These are phyloP conservation scores for Evansstolkia leycettana DNA, from an alignment of 495 filamentous ascomycete genomes.

Conservation along the genomic window DNA sequence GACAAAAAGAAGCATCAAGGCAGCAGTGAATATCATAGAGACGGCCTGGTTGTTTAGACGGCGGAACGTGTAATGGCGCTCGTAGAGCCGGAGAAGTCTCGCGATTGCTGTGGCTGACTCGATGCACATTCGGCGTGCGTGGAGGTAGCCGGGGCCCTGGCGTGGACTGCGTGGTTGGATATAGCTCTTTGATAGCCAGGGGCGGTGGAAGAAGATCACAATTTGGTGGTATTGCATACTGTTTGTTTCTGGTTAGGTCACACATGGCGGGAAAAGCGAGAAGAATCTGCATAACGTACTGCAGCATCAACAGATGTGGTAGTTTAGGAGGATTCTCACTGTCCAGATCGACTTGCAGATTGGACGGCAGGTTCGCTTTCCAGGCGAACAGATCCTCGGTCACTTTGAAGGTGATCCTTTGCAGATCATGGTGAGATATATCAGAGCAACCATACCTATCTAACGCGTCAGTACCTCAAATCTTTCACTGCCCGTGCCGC, in stretches of 20 bases:
- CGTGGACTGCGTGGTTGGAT: constrained; percentile 33
- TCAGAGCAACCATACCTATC: constrained; percentile 31
- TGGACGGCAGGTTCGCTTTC: constrained; percentile 33
- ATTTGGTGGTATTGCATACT: constrained; percentile 44
- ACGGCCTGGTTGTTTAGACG: constrained; percentile 40
- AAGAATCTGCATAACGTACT: constrained; percentile 21
- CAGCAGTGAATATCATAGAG: constrained; percentile 38
- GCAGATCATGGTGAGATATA: constrained; percentile 32
- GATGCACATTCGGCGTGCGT: constrained; percentile 35
- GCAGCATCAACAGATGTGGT: constrained; percentile 36
- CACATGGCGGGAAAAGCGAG: too few species aligned
- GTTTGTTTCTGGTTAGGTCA: neutral
- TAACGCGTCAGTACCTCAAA: neutral
- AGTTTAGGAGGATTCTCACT: constrained; percentile 23
- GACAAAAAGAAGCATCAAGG: constrained; percentile 35
- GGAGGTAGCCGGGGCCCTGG: constrained; percentile 32
- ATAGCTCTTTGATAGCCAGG: constrained; percentile 38
- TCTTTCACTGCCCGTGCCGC: neutral
- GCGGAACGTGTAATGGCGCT: constrained; percentile 36
- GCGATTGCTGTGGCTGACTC: constrained; percentile 35
- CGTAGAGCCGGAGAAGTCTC: constrained; percentile 33
- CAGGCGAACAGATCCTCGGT: constrained; percentile 34
- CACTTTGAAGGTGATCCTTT: constrained; percentile 28
- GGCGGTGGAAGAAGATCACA: constrained; percentile 37
- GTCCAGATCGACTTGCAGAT: constrained; percentile 27